Conservation (phyloP, 1,284 basidiomycete genomes). For the Boletellus deceptivus region DNA sequence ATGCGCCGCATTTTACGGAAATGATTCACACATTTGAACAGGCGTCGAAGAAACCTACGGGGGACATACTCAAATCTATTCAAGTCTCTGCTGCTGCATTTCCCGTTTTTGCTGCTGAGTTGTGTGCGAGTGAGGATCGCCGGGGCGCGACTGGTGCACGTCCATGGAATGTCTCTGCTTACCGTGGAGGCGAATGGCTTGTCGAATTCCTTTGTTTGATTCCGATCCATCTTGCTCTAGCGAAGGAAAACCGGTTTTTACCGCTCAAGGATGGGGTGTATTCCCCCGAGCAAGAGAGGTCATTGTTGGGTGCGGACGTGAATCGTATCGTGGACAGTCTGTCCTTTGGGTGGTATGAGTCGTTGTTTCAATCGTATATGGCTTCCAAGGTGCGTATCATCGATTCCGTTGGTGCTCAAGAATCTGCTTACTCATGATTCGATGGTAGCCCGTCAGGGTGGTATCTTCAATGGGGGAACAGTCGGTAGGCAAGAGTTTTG, state of each 20-base stretch:
- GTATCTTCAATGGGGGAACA: conserved; percentile 71
- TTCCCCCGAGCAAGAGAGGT: conserved; percentile 48
- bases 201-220: conserved; percentile 61
- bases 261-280: conserved; percentile 59
- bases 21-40: conserved; percentile 48
- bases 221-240: conserved; percentile 60
- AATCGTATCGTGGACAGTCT: conserved; percentile 53
- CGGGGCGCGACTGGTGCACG: background rate
- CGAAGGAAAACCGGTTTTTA: conserved; percentile 56
- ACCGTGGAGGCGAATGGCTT: conserved; percentile 59
- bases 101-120: conserved; percentile 17
- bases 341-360: conserved; percentile 66
- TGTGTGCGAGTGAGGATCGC: conserved; percentile 8
- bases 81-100: conserved; percentile 25
- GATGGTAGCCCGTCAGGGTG: conserved; percentile 54
- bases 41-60: conserved; percentile 41
- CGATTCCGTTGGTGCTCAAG: accelerated
- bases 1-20: conserved; percentile 42
- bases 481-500: conserved; percentile 62
- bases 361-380: conserved; percentile 61
- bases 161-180: conserved; percentile 36
- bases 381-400: conserved; percentile 44
- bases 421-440: background rate
- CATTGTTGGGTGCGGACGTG: conserved; percentile 58
- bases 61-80: conserved; percentile 40